Evolutionary conservation across 768 basidiomycete species (phyloP), one percentile per base, ranked within the genome.

Genomic region (Boletellus sp.): DNA sequence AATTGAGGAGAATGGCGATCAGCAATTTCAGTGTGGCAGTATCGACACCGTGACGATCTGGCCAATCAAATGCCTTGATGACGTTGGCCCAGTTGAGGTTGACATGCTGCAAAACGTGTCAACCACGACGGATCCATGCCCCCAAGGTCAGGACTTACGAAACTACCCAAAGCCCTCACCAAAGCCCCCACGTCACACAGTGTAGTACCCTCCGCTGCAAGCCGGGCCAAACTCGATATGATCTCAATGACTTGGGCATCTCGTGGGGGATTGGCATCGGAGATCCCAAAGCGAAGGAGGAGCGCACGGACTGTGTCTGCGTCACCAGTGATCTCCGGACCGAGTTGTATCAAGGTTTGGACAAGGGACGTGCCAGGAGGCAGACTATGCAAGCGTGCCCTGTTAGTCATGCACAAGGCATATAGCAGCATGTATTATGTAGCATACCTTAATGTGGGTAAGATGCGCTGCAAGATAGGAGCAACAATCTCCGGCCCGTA

Each of bases 1-100:
- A 83, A 57, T 90, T 87, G 48, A 88, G 75, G 19, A 97, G 81
- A 47, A 97, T 84, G 52, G 90, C 85, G 44, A 95, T 90, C 59
- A 97, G 71, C 43, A 96, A 78, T 60, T 94, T 93, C 57, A 97
- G 70, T 0, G 90, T 91, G 28, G 89, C 85, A 3, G 90, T 94
- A 65, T 95, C 92, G 13, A 93, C 88, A 6, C 88, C 87, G 53
- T 84, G 82, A 40, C 91, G 81, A 64, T 90, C 85, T 6, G 85
- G 76, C 68, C 83, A 78, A 74, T 98, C 95, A 61, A 95, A 95
- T 4, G 87, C 80, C 55, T 83, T 82, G 63, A 97, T 84, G 53
- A 92, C 82, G 49, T 74, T 80, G 28, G 90, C 76, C 90, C 92
- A 95, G 60, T 89, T 80, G 47, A 94, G 68, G 24, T 74, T 72